A percentile compares a stretch with the other conserved stretches of the same genome.
Conservation (phyloP, 2,329 filamentous ascomycete genomes). For the Chaetomium sp. region DNA sequence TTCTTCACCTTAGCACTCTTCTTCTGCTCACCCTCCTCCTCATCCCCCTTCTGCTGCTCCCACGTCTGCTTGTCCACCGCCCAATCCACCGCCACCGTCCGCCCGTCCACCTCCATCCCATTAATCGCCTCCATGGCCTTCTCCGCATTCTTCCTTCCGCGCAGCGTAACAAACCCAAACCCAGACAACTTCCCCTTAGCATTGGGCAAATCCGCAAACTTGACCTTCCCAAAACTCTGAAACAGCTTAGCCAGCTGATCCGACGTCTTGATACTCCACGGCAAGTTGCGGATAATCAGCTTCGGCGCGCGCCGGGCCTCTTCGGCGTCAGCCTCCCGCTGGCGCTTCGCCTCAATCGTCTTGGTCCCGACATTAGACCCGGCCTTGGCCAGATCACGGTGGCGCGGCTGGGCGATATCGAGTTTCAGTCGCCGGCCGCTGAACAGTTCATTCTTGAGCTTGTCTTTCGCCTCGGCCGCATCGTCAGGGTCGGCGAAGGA, state of each 20-base stretch:
- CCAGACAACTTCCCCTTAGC: slow-evolving; percentile 70
- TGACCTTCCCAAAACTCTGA: slow-evolving; percentile 83
- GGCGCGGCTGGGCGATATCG: slow-evolving; percentile 80
- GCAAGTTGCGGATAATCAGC: slow-evolving; percentile 85
- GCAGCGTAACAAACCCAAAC: slow-evolving; percentile 87
- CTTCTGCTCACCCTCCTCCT: slow-evolving; percentile 19
- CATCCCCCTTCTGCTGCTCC: slow-evolving; percentile 52
- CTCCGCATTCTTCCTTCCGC: slow-evolving; percentile 85
- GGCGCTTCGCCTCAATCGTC: slow-evolving; percentile 40
- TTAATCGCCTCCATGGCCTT: slow-evolving; percentile 80
- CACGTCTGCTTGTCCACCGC: slow-evolving; percentile 87
- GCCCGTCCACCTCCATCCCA: slow-evolving; percentile 81
- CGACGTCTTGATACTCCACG: slow-evolving; percentile 87
- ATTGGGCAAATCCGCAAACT: slow-evolving; percentile 77
- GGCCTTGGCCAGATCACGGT: slow-evolving; percentile 53
- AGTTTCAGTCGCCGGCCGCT: slow-evolving; percentile 77
- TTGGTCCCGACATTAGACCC: slow-evolving; percentile 30
- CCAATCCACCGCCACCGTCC: slow-evolving; percentile 90
- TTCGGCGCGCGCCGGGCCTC: slow-evolving; percentile 60
- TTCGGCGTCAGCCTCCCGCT: slow-evolving; percentile 54
- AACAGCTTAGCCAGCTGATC: slow-evolving; percentile 78
- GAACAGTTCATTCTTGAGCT: slow-evolving; percentile 71
- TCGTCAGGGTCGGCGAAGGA: slow-evolving; percentile 94
- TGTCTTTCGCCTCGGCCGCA: slow-evolving; percentile 70
- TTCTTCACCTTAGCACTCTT: slow-evolving; percentile 27